Conservation (phyloP, 1,284 basidiomycete species). For the Neolentinus lepideus region DNA sequence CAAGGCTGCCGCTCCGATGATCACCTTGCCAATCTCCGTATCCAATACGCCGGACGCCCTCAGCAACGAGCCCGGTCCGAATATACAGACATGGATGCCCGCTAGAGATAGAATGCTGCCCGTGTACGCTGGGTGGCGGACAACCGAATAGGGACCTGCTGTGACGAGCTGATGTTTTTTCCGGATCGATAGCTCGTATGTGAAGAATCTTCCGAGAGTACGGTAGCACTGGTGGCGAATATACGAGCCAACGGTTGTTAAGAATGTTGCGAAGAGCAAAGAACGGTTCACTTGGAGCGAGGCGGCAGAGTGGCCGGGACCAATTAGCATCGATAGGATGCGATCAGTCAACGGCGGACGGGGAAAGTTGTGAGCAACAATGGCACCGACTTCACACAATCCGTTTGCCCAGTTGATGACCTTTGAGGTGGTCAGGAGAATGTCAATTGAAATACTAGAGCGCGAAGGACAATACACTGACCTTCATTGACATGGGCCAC, state of each 20-base stretch:
- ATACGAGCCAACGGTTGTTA: not conserved
- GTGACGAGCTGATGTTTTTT: conserved; percentile 9
- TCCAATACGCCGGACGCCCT: not conserved
- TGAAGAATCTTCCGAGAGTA: conserved; percentile 7
- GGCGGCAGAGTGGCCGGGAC: not conserved
- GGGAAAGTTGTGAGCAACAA: not conserved
- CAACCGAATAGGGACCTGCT: conserved; percentile 6
- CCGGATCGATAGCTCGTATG: conserved; percentile 7
- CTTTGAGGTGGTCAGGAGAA: not conserved
- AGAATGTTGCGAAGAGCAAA: not conserved
- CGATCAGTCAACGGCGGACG: not conserved
- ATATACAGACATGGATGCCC: not conserved
- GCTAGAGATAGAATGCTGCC: not conserved
- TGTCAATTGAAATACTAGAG: not conserved
- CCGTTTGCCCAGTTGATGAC: not conserved
- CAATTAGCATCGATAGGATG: not conserved
- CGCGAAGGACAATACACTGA: not conserved
- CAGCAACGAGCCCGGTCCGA: conserved; percentile 1
- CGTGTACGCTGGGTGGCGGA: conserved; percentile 9
- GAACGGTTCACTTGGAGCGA: not conserved
- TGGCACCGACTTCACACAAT: not conserved
- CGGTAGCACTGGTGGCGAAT: not conserved
- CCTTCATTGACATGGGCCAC: not conserved
- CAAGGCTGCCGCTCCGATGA: not conserved
- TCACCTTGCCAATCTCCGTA: not conserved